Evolutionary conservation across 179 eudicot genomes (phyloP).

Genomic region (Heliamphora ciliata): DNA sequence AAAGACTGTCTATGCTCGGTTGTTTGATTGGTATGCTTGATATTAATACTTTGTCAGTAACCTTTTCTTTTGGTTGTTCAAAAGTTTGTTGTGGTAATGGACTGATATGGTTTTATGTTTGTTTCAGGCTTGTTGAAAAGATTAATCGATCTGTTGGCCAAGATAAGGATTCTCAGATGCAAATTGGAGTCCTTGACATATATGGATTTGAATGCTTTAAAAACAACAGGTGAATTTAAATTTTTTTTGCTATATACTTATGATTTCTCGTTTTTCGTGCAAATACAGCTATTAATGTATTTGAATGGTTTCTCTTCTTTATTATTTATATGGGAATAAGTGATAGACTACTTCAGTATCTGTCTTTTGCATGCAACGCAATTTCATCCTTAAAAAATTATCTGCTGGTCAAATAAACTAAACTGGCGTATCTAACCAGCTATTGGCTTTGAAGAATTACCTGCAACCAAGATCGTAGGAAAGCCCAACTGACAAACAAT

Average conservation of each 20-base stretch:
- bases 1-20: slow-evolving; percentile 80
- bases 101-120: slow-evolving; percentile 4
- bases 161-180: slow-evolving; percentile 56
- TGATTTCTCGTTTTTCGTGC: not conserved
- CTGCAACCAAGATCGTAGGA: not conserved
- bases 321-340: too few species aligned
- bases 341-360: not conserved
- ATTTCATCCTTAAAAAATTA: not conserved
- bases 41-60: not conserved
- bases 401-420: not conserved
- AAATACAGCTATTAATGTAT: not conserved
- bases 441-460: not conserved
- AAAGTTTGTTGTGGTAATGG: slow-evolving; percentile 5
- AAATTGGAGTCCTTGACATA: slow-evolving; percentile 91
- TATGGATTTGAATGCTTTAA: slow-evolving; percentile 98
- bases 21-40: slow-evolving; percentile 77
- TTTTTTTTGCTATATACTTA: not conserved
- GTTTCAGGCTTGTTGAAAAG: slow-evolving; percentile 88
- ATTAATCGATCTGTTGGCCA: slow-evolving; percentile 91
- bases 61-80: not conserved
- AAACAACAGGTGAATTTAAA: slow-evolving; percentile 52
- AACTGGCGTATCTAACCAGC: not conserved
- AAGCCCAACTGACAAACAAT: not conserved
- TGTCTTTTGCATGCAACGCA: not conserved
- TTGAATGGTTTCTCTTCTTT: not conserved